A percentile compares a stretch with the other conserved stretches of the same genome.
phyloP scores from a whole-genome alignment of 257 asterid species.

The Oldenlandia corymbosa region DNA sequence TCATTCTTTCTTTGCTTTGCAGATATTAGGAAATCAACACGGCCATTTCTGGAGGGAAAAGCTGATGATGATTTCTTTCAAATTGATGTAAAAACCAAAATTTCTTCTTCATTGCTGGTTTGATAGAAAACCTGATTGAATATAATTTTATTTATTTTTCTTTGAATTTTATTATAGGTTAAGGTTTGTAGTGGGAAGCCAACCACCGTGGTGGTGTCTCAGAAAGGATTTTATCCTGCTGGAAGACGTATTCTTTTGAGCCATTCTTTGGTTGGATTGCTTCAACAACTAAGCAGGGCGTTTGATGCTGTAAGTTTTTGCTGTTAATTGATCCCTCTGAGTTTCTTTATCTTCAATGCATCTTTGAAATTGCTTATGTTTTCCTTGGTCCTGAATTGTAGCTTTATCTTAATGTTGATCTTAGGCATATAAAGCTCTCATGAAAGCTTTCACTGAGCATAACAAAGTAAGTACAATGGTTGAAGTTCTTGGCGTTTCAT shows the following conservation, averaged over 20 bases:
- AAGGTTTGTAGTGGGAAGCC: conserved; percentile 80
- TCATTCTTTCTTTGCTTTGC: conserved; percentile 30
- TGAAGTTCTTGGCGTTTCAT: not conserved
- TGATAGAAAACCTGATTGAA: not conserved
- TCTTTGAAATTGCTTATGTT: not conserved
- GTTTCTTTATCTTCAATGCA: not conserved
- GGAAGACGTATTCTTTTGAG: conserved; percentile 57
- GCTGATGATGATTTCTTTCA: conserved; percentile 81
- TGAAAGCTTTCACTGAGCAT: conserved; percentile 76
- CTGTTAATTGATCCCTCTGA: not conserved
- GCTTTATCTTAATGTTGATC: not conserved
- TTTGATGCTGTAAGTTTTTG: conserved; percentile 61
- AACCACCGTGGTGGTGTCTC: conserved; percentile 66
- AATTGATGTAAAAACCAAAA: conserved; percentile 54
- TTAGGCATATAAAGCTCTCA: conserved; percentile 71
- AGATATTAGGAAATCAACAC: conserved; percentile 76
- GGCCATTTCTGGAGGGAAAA: conserved; percentile 70
- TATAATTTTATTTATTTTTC: too few relatives aligned
- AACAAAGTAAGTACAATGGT: conserved; percentile 53
- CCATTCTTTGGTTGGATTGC: conserved; percentile 63
- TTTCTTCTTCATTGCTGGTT: not conserved
- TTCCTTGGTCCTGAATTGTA: not conserved
- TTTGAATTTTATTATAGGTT: conserved; percentile 43
- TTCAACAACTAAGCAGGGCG: conserved; percentile 65
- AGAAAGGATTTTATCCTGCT: conserved; percentile 67